Evolutionary conservation across 2,329 filamentous ascomycete species (phyloP).

Genomic region (Coniochaeta ligniaria): DNA sequence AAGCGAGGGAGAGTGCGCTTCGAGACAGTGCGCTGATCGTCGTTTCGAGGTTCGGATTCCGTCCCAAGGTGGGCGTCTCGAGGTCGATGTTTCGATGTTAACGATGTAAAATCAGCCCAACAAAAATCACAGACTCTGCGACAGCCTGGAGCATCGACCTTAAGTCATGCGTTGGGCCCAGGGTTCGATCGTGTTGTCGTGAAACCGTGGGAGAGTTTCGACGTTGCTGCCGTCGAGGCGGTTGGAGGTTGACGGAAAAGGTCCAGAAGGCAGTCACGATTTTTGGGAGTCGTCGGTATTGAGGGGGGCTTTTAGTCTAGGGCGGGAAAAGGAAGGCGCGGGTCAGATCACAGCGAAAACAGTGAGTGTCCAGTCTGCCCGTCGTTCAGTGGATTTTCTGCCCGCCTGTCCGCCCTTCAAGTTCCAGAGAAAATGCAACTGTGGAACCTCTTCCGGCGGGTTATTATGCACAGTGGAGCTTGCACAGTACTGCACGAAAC

Average conservation of each 20-base stretch:
- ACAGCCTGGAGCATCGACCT: not conserved
- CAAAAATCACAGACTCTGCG: not conserved
- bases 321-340: not conserved
- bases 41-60: not conserved
- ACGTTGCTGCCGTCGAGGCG: slow-evolving; percentile 1
- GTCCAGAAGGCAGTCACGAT: not conserved
- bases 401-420: not conserved
- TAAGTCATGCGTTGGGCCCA: not conserved
- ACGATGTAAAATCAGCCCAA: not conserved
- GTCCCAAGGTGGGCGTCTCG: not conserved
- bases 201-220: not conserved
- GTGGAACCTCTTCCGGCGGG: not conserved
- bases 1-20: slow-evolving; percentile 3
- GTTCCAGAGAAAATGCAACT: not conserved
- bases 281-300: not conserved
- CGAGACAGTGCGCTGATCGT: not conserved
- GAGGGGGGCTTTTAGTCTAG: not conserved
- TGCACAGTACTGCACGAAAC: not conserved
- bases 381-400: not conserved
- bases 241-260: slow-evolving; percentile 1
- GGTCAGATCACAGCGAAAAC: not conserved
- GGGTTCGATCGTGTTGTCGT: not conserved
- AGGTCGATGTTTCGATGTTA: not conserved
- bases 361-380: not conserved
- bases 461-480: not conserved